Evolutionary conservation across 129 eudicot species (phyloP), one percentile per base, ranked within the genome.

Genomic region (Artemisia tridentata): DNA sequence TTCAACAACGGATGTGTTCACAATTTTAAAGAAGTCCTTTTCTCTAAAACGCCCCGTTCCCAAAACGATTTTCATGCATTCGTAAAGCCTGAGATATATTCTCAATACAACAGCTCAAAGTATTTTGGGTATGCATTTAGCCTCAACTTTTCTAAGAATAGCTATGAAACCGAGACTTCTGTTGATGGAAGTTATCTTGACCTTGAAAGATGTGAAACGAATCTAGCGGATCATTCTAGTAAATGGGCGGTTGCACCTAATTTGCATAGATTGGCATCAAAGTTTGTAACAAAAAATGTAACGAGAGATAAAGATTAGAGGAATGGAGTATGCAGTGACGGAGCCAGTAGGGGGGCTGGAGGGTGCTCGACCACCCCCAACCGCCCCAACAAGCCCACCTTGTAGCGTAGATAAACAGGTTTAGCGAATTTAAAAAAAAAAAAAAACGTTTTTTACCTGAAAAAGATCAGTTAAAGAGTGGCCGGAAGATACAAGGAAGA

Each of bases 1-100:
- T 83, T 66, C 63, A 86, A 86, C 76, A 75, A 58, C 10, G 91
- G 91, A 69, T 80, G 84, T 78, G 69, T 52, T 20, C 62, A 34
- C 7, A 86, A 83, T 63, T 18, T 80, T 17, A 72, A 61, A 76
- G 91, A 86, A 69, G 48, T 67, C 5, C 80, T 86, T 10, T 78
- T 72, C 38, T 80, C 91, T 9, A 80, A 41, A 68, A 78, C 46
- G n/a, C 86, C 88, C 2, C 64, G 61, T 14, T 81, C 91, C n/a
- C 82, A 75, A 47, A 19, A 29, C 14, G 65, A 83, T 31, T 86
- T 83, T 25, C 80, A 86, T 46, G 80, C 75, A 64, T 61, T 69
- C 48, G 79, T 77, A 49, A 80, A 61, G 48, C 72, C 62, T 5
- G 83, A 82, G 29, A 58, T 61, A 17, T 77, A 80, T 78, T 46